A percentile compares a stretch with the other conserved stretches of the same genome.
These are phyloP conservation scores for Huntiella bhutanensis DNA, from an alignment of 2,329 filamentous ascomycete genomes.

Conservation along the genomic window DNA sequence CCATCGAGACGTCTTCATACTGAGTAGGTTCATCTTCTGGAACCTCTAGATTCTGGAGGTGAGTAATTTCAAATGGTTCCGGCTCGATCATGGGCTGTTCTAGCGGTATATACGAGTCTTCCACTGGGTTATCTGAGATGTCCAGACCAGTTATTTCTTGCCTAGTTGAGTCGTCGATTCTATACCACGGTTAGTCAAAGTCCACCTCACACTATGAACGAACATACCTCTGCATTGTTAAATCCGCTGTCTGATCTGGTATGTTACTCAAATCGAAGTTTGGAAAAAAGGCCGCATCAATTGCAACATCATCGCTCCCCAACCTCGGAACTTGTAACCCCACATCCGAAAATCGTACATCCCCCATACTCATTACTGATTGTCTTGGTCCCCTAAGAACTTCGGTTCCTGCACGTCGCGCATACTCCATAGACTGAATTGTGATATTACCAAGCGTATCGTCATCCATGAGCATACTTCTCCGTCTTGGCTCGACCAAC, in stretches of 20 bases:
- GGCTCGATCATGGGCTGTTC: slow-evolving; percentile 7
- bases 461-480: slow-evolving; percentile 35
- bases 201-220: too few relatives aligned
- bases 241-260: slow-evolving; percentile 21
- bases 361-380: slow-evolving; percentile 35
- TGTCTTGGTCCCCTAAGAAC: slow-evolving; percentile 23
- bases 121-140: background rate
- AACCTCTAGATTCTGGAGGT: slow-evolving; percentile 7
- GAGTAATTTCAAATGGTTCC: slow-evolving; percentile 10
- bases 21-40: slow-evolving; percentile 3
- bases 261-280: slow-evolving; percentile 26
- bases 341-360: slow-evolving; percentile 34
- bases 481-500: slow-evolving; percentile 32
- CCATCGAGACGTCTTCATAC: slow-evolving; percentile 3
- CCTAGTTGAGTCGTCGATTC: slow-evolving; percentile 18
- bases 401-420: slow-evolving; percentile 32
- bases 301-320: slow-evolving; percentile 23
- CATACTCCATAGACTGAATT: slow-evolving; percentile 38
- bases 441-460: slow-evolving; percentile 35
- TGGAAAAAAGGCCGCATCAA: slow-evolving; percentile 35
- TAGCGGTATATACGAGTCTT: background rate
- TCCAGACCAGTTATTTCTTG: slow-evolving; percentile 8
- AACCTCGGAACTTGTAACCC: slow-evolving; percentile 19
- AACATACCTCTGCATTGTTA: slow-evolving; percentile 25
- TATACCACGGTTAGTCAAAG: slow-evolving; percentile 5